Percentiles rank a stretch among this genome's conserved stretches.
These are phyloP conservation scores for Xylaria nigripes DNA, from an alignment of 495 filamentous ascomycete genomes.

Conservation along the genomic window DNA sequence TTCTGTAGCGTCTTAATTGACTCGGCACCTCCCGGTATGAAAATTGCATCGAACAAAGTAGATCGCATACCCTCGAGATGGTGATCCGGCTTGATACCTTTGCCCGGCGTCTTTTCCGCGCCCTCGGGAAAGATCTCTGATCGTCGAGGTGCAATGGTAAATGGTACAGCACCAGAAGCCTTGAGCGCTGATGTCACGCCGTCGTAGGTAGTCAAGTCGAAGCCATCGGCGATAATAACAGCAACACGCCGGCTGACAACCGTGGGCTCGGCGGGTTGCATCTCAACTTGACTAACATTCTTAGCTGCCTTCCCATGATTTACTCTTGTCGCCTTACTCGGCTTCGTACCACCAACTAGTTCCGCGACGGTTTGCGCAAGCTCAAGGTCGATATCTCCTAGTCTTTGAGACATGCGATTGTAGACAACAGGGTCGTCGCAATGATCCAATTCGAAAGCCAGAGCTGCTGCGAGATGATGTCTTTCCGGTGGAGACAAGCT, in stretches of 20 bases:
- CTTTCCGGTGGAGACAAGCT: constrained; percentile 65
- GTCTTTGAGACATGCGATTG: constrained; percentile 58
- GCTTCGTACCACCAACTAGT: constrained; percentile 57
- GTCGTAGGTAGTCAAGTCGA: constrained; percentile 56
- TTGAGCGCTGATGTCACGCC: constrained; percentile 55
- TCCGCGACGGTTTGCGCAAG: constrained; percentile 64
- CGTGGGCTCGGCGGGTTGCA: constrained; percentile 51
- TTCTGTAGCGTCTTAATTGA: constrained; percentile 50
- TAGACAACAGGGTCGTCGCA: constrained; percentile 83
- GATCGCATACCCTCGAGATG: constrained; percentile 75
- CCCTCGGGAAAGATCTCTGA: constrained; percentile 52
- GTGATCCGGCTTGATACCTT: constrained; percentile 63
- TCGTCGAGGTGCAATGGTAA: constrained; percentile 60
- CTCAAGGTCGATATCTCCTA: constrained; percentile 62
- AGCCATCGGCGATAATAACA: constrained; percentile 76
- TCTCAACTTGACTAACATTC: constrained; percentile 61
- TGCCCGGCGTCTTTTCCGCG: constrained; percentile 33
- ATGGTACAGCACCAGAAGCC: constrained; percentile 56
- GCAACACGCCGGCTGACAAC: constrained; percentile 67
- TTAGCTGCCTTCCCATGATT: constrained; percentile 64
- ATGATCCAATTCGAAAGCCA: constrained; percentile 81
- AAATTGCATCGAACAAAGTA: constrained; percentile 79
- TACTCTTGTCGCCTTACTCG: constrained; percentile 37
- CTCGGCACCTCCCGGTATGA: constrained; percentile 67
- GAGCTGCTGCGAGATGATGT: constrained; percentile 57